These are phyloP conservation scores for Colletotrichum brevisporum DNA, from an alignment of 2,329 filamentous ascomycete genomes.

Conservation along the genomic window DNA sequence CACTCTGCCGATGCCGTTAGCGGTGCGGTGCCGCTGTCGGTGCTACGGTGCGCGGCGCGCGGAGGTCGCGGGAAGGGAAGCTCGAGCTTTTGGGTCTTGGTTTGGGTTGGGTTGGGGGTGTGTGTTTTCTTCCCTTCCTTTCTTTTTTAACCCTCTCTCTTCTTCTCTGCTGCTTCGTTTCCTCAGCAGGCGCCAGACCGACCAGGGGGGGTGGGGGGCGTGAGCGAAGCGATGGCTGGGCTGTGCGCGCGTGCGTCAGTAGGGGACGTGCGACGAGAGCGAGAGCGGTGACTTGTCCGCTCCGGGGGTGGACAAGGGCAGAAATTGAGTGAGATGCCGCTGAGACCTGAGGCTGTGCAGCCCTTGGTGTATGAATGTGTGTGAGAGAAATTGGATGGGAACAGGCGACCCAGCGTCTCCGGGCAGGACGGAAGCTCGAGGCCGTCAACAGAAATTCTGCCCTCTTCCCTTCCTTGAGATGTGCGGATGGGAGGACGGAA, in stretches of 20 bases:
- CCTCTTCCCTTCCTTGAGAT: slow-evolving; percentile 2
- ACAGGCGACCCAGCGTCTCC: slow-evolving; percentile 31
- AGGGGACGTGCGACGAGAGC: slow-evolving; percentile 38
- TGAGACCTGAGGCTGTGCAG: slow-evolving; percentile 40
- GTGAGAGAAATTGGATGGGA: slow-evolving; percentile 39
- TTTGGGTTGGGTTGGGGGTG: neutral
- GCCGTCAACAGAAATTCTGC: slow-evolving; percentile 28
- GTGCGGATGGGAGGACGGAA: slow-evolving; percentile 21
- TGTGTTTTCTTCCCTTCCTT: neutral
- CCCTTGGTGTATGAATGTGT: slow-evolving; percentile 38
- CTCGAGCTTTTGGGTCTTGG: slow-evolving; percentile 29
- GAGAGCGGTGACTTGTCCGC: slow-evolving; percentile 39
- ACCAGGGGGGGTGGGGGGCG: slow-evolving; percentile 19
- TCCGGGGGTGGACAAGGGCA: slow-evolving; percentile 36
- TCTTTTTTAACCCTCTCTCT: slow-evolving; percentile 8
- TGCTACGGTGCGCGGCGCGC: slow-evolving; percentile 28
- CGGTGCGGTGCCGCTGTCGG: slow-evolving; percentile 22
- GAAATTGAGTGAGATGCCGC: slow-evolving; percentile 39
- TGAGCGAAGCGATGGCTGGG: slow-evolving; percentile 30
- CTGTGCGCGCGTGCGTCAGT: slow-evolving; percentile 41
- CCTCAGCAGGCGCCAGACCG: slow-evolving; percentile 2
- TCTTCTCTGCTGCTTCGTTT: slow-evolving; percentile 9
- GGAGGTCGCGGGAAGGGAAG: slow-evolving; percentile 36
- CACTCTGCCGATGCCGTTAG: slow-evolving; percentile 27
- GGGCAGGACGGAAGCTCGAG: slow-evolving; percentile 25